Evolutionary conservation across 1,139 yeast genomes (phyloP).

Genomic region (Maudiozyma humilis): DNA sequence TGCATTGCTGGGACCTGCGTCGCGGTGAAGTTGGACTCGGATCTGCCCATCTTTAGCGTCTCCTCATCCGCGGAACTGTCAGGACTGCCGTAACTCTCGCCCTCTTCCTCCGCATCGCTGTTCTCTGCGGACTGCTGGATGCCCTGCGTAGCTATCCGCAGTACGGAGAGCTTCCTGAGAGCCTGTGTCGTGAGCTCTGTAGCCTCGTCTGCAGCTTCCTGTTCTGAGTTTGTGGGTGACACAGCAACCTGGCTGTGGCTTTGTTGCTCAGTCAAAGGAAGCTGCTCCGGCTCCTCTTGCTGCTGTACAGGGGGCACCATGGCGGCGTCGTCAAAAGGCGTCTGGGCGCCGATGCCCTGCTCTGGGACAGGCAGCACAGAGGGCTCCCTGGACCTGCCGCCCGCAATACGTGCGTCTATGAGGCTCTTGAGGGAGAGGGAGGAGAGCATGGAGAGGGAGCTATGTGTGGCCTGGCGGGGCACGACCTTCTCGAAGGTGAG

Average conservation of each 20-base stretch:
- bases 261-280: not conserved
- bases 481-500: constrained; percentile 43
- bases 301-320: too few relatives aligned
- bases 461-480: constrained; percentile 46
- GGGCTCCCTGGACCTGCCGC: not conserved
- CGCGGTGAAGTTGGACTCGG: constrained; percentile 3
- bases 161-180: constrained; percentile 30
- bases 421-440: constrained; percentile 48
- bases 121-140: not conserved
- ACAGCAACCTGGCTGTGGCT: too few relatives aligned
- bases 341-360: not conserved
- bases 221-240: too few relatives aligned
- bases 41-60: constrained; percentile 1
- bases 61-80: not conserved
- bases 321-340: too few relatives aligned
- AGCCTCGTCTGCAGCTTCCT: constrained; percentile 27
- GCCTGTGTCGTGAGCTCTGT: constrained; percentile 36
- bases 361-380: too few relatives aligned
- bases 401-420: constrained; percentile 8
- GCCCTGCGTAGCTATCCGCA: constrained; percentile 16
- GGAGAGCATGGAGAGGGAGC: constrained; percentile 58
- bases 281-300: not conserved
- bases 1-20: not conserved
- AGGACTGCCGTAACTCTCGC: not conserved
- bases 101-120: not conserved